phyloP scores from a whole-genome alignment of 1,139 yeast genomes.

The Eremothecium sinecaudum region DNA sequence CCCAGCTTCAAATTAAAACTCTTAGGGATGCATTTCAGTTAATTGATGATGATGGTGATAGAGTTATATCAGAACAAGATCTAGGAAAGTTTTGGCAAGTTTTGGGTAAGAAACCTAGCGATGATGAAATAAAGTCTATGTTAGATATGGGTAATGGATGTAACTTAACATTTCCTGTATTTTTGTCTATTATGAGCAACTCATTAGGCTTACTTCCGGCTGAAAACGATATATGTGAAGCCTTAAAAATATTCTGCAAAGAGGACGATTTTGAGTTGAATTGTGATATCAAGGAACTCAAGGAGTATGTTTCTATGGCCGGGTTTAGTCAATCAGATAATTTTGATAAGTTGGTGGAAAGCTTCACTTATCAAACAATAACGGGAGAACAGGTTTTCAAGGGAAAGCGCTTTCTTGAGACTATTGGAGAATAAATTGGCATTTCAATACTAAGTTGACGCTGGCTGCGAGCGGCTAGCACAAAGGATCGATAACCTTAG shows the following conservation, averaged over 20 bases:
- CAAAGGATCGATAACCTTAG: too few species aligned
- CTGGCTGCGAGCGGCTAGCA: too few species aligned
- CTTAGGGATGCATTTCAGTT: conserved; percentile 47
- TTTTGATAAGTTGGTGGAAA: conserved; percentile 44
- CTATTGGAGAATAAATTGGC: conserved; percentile 31
- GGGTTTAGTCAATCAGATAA: conserved; percentile 43
- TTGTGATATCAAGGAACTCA: conserved; percentile 43
- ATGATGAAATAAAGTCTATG: conserved; percentile 42
- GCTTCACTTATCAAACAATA: conserved; percentile 47
- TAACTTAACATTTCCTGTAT: conserved; percentile 55
- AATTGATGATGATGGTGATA: conserved; percentile 82
- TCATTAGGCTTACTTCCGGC: conserved; percentile 52
- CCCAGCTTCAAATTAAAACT: conserved; percentile 33
- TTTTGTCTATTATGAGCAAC: conserved; percentile 57
- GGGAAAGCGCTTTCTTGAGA: conserved; percentile 54
- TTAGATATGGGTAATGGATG: conserved; percentile 30
- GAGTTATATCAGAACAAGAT: conserved; percentile 52
- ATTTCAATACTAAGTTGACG: too few species aligned
- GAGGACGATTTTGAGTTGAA: conserved; percentile 31
- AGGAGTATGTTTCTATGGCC: conserved; percentile 43
- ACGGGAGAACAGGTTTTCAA: conserved; percentile 48
- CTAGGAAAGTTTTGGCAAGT: conserved; percentile 47
- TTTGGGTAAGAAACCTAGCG: conserved; percentile 37
- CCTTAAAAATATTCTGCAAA: conserved; percentile 52
- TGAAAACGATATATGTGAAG: conserved; percentile 48